Percentiles rank a stretch among this genome's conserved stretches.
phyloP scores from a whole-genome alignment of 179 eudicot genomes.

The Pouteria campechiana region DNA sequence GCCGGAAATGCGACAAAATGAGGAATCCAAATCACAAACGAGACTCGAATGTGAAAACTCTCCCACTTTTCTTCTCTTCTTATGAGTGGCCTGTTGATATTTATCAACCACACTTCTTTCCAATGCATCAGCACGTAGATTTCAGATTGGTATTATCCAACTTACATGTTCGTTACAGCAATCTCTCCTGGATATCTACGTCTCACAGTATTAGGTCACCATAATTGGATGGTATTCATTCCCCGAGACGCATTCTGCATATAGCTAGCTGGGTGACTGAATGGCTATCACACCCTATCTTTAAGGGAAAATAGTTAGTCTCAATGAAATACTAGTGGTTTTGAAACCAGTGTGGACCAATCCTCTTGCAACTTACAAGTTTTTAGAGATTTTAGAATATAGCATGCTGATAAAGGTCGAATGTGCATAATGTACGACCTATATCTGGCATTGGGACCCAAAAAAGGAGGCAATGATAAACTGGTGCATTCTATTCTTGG shows the following conservation, averaged over 20 bases:
- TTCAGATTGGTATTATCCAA: not conserved
- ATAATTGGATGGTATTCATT: not conserved
- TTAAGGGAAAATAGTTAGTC: no score
- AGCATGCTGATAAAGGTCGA: no score
- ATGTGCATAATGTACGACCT: no score
- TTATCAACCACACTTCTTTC: not conserved
- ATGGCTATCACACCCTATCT: no score
- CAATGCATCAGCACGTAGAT: not conserved
- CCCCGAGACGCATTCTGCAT: not conserved
- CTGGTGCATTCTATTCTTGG: no score
- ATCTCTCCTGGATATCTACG: not conserved
- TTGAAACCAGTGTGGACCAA: no score
- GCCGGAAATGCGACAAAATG: not conserved
- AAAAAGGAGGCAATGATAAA: no score
- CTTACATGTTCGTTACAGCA: not conserved
- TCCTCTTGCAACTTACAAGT: no score
- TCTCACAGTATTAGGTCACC: not conserved
- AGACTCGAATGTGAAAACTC: not conserved
- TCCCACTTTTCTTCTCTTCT: slow-evolving; percentile 3
- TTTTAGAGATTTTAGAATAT: no score
- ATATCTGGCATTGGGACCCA: no score
- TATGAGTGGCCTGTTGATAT: not conserved
- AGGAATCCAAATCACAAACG: not conserved
- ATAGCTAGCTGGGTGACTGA: no score
- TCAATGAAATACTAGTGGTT: no score